phyloP scores from a whole-genome alignment of 129 eudicot genomes.

The Flaveria linearis region DNA sequence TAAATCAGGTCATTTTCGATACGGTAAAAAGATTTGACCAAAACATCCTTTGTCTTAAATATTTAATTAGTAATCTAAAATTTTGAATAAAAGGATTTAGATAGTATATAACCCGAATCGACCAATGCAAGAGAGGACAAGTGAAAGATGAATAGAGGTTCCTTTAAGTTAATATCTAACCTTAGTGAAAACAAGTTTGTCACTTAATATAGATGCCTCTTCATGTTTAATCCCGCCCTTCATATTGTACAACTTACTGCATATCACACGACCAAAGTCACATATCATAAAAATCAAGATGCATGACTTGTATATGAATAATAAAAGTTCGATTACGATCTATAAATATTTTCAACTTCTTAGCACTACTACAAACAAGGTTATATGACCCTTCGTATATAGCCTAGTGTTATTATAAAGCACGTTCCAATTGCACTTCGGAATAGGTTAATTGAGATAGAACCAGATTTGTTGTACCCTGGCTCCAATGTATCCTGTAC shows the following conservation, averaged over 20 bases:
- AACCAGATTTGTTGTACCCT: too few species aligned
- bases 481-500: too few species aligned
- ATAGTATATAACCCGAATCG: not conserved
- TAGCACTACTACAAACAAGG: not conserved
- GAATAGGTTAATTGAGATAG: too few species aligned
- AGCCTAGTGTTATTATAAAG: too few species aligned
- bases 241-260: conserved; percentile 76
- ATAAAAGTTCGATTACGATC: not conserved
- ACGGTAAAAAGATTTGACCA: not conserved
- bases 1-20: not conserved
- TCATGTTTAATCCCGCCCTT: conserved; percentile 73
- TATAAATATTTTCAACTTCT: not conserved
- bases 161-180: conserved; percentile 30
- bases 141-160: too few species aligned
- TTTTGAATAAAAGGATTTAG: not conserved
- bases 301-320: not conserved
- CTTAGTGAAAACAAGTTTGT: conserved; percentile 86
- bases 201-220: conserved; percentile 79
- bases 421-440: too few species aligned
- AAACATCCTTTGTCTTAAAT: not conserved
- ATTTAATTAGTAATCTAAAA: not conserved
- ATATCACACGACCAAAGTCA: conserved; percentile 24
- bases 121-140: too few species aligned
- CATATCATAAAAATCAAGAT: not conserved
- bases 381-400: not conserved